These are phyloP conservation scores for Podaxis sp. DNA, from an alignment of 768 basidiomycete species.

Conservation along the genomic window DNA sequence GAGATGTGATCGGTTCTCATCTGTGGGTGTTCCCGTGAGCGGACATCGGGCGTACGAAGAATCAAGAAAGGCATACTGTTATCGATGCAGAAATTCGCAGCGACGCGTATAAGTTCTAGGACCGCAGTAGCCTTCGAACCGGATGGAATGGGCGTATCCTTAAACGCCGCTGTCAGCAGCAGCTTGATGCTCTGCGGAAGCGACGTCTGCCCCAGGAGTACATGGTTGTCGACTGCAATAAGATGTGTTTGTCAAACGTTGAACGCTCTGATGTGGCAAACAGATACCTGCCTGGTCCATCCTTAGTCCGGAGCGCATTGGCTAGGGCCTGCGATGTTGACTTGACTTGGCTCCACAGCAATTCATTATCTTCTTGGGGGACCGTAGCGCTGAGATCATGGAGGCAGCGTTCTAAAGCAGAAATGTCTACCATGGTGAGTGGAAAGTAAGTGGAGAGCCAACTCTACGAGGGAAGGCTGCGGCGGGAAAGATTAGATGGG, in stretches of 20 bases:
- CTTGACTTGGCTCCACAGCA: slow-evolving; percentile 54
- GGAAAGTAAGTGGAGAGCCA: background rate
- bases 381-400: slow-evolving; percentile 33
- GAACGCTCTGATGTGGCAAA: background rate
- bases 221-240: slow-evolving; percentile 65
- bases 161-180: slow-evolving; percentile 56
- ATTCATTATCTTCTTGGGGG: slow-evolving; percentile 28
- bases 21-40: slow-evolving; percentile 33
- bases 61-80: slow-evolving; percentile 52
- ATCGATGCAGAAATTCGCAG: slow-evolving; percentile 84
- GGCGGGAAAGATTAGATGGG: background rate
- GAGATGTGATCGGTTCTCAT: slow-evolving; percentile 71
- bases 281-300: slow-evolving; percentile 43
- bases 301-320: slow-evolving; percentile 58
- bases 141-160: slow-evolving; percentile 45
- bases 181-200: slow-evolving; percentile 67
- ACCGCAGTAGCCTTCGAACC: slow-evolving; percentile 49
- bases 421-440: slow-evolving; percentile 28
- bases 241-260: slow-evolving; percentile 11
- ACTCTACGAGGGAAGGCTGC: background rate
- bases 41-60: background rate
- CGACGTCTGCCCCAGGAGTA: slow-evolving; percentile 60
- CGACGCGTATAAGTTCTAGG: slow-evolving; percentile 72
- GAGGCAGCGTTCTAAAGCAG: slow-evolving; percentile 35
- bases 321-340: slow-evolving; percentile 56